These are phyloP conservation scores for Acrocalymma vagum DNA, from an alignment of 2,329 filamentous ascomycete species.

Conservation along the genomic window DNA sequence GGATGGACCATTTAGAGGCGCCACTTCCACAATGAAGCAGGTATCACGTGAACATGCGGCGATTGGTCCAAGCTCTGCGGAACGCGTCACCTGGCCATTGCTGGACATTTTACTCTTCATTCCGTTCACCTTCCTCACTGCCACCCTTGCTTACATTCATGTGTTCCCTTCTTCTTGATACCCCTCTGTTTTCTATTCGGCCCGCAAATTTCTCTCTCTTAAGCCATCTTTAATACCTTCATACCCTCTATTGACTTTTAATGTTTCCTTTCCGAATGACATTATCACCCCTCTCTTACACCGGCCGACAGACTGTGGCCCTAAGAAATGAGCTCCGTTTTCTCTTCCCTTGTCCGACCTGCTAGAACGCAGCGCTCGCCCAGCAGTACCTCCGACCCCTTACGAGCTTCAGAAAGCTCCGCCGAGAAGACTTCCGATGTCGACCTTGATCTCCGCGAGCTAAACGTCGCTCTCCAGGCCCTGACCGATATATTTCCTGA, in stretches of 20 bases:
- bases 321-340: slow-evolving; percentile 43
- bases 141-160: too few species aligned
- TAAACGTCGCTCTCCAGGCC: slow-evolving; percentile 74
- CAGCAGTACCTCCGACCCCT: slow-evolving; percentile 14
- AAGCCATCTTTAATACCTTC: too few species aligned
- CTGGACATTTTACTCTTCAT: background rate
- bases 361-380: slow-evolving; percentile 25
- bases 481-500: slow-evolving; percentile 80
- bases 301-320: background rate
- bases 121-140: background rate
- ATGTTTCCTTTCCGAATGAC: too few species aligned
- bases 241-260: too few species aligned
- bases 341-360: slow-evolving; percentile 44
- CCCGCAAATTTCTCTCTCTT: too few species aligned
- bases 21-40: too few species aligned
- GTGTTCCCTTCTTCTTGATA: too few species aligned
- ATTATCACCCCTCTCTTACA: background rate
- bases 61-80: slow-evolving; percentile 15
- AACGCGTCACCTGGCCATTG: slow-evolving; percentile 22
- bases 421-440: background rate
- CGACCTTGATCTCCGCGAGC: slow-evolving; percentile 69
- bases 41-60: slow-evolving; percentile 19
- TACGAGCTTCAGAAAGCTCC: slow-evolving; percentile 8
- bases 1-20: too few species aligned
- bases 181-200: too few species aligned